Percentiles rank a stretch among this genome's conserved stretches.
These are phyloP conservation scores for Anthostomella pinea DNA, from an alignment of 2,329 filamentous ascomycete genomes.

Conservation along the genomic window DNA sequence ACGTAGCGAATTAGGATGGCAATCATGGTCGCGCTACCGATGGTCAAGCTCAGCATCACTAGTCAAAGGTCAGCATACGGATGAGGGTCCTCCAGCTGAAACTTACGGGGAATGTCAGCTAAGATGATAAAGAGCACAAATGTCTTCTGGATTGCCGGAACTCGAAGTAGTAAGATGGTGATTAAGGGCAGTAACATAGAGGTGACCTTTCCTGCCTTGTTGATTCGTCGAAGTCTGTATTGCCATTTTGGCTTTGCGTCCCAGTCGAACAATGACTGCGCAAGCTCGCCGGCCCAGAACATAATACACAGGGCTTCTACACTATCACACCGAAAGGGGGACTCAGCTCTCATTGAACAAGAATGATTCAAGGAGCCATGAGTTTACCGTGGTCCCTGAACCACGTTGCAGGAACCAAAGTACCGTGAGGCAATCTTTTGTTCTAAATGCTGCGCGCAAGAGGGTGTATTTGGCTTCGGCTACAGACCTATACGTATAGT, in stretches of 20 bases:
- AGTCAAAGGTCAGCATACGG: not conserved
- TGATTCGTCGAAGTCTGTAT: constrained; percentile 14
- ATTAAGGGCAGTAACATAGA: constrained; percentile 22
- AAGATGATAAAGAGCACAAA: constrained; percentile 24
- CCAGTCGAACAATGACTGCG: constrained; percentile 10
- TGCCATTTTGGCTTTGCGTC: constrained; percentile 14
- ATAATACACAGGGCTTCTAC: constrained; percentile 27
- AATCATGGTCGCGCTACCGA: constrained; percentile 23
- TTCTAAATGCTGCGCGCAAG: too few species aligned
- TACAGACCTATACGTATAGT: constrained; percentile 26
- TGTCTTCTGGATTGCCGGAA: constrained; percentile 15
- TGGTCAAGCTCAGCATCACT: constrained; percentile 21
- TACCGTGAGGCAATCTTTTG: too few species aligned
- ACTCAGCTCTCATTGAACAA: too few species aligned
- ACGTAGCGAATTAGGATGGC: constrained; percentile 23
- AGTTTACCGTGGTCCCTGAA: too few species aligned
- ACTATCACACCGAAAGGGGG: too few species aligned
- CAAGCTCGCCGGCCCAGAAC: constrained; percentile 14
- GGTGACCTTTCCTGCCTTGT: constrained; percentile 20
- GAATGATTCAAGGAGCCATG: too few species aligned
- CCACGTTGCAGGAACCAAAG: too few species aligned
- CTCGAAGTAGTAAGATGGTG: constrained; percentile 22
- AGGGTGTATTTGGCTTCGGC: too few species aligned
- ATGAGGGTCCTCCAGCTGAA: not conserved
- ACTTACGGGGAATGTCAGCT: constrained; percentile 25